Base-by-base conservation (phyloP, 1,284 basidiomycete genomes). In the Cutaneotrichosporon sp. region DNA sequence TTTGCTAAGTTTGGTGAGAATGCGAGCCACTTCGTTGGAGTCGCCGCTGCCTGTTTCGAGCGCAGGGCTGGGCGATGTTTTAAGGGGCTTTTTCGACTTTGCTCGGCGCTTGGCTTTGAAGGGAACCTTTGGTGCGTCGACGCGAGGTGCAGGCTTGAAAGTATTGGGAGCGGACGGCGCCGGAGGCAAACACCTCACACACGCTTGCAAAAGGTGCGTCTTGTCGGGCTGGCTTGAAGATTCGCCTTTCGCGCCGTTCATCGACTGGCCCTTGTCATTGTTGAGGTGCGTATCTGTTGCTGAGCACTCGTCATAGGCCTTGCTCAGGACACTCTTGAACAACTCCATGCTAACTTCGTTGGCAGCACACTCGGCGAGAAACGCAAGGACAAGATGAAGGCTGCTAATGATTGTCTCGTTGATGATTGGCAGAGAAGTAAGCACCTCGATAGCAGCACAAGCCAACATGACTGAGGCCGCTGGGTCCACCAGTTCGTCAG, bases 61-160 rank as follows among this genome's bases (percentile, higher is more conserved):
- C n/a, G n/a, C n/a, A n/a, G n/a, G n/a, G n/a, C n/a, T n/a, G n/a
- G n/a, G n/a, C n/a, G n/a, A n/a, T n/a, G n/a, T n/a, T n/a, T n/a
- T n/a, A n/a, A n/a, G n/a, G 17, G 8, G 30, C 33, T 35, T 36
- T 33, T 45, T 45, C 13, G 30, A 33, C 43, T 45, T 45, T 30
- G 21, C 17, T 12, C 33, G 43, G 7, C 43, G 43, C 30, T 45
- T 45, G 4, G 43, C 43, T 18, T 45, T 45, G 43, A 45, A 45
- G 3, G 43, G 43, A 8, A 45, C 33, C 33, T 45, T 45, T 8
- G 43, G 43, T 14, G 43, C 43, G 33, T 45, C 14, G 20, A 45
- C 33, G 18, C 33, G 30, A 17, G 43, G 43, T 13, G 17, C 18
- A 2, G 14, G 8, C 33, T 45, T 45, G 30, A n/a, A 7, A 14